Percentiles rank a stretch among this genome's conserved stretches.
phyloP scores from a whole-genome alignment of 306 rosid species.

The Fagus sylvatica region DNA sequence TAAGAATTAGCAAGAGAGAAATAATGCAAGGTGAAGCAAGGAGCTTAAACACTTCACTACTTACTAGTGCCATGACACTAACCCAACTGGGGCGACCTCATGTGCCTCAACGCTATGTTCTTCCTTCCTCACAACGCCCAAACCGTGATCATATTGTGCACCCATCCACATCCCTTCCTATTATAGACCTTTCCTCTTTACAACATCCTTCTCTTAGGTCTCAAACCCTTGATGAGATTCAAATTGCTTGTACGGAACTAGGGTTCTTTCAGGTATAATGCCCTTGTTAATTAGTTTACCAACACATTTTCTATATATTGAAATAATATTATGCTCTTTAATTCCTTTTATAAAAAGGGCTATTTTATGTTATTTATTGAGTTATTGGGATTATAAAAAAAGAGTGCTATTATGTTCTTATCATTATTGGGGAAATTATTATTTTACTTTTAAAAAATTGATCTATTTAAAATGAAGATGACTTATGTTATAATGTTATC shows the following conservation, averaged over 20 bases:
- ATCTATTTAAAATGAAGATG: too few relatives aligned
- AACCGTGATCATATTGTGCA: neutral
- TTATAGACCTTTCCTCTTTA: slow-evolving; percentile 43
- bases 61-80: slow-evolving; percentile 40
- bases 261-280: slow-evolving; percentile 50
- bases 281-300: too few relatives aligned
- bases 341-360: too few relatives aligned
- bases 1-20: neutral
- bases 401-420: too few relatives aligned
- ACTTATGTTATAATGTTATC: too few relatives aligned
- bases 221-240: slow-evolving; percentile 29
- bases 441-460: too few relatives aligned
- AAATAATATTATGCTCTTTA: too few relatives aligned
- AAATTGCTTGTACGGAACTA: slow-evolving; percentile 32
- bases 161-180: slow-evolving; percentile 34
- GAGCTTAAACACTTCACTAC: neutral
- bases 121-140: slow-evolving; percentile 52
- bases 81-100: slow-evolving; percentile 22
- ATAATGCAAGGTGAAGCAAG: neutral
- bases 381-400: too few relatives aligned
- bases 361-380: too few relatives aligned
- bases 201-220: slow-evolving; percentile 26
- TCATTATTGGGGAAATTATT: too few relatives aligned
- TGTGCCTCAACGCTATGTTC: slow-evolving; percentile 53
- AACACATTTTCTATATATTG: too few relatives aligned